These are phyloP conservation scores for Metschnikowia santaceciliae DNA, from an alignment of 805 yeast genomes.

Conservation along the genomic window DNA sequence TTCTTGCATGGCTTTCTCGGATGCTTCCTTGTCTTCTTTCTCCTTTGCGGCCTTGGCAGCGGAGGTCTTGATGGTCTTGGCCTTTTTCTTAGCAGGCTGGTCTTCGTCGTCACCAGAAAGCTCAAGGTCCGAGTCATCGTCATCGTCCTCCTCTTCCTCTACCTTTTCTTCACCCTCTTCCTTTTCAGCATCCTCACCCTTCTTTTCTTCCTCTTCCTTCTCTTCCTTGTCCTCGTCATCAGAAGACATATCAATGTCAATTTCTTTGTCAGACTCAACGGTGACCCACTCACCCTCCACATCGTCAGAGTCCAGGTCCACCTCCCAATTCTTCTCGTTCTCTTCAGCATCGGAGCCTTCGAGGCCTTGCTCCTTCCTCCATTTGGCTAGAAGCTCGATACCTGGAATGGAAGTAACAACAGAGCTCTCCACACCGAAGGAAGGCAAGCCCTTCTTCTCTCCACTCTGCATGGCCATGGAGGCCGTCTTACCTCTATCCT, in stretches of 20 bases:
- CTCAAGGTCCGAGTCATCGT: constrained; percentile 25
- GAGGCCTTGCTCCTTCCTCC: constrained; percentile 65
- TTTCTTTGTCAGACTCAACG: constrained; percentile 78
- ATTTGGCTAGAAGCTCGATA: constrained; percentile 80
- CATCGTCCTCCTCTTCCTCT: constrained; percentile 37
- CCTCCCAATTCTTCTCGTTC: constrained; percentile 55
- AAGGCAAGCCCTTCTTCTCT: constrained; percentile 47
- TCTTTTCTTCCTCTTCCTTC: constrained; percentile 22
- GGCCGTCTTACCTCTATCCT: constrained; percentile 92
- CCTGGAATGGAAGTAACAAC: constrained; percentile 80
- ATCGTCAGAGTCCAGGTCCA: constrained; percentile 52
- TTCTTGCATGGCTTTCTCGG: constrained; percentile 40
- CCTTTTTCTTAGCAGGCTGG: constrained; percentile 28
- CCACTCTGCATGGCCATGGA: constrained; percentile 69
- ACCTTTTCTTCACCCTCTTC: constrained; percentile 40
- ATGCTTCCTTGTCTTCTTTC: constrained; percentile 12
- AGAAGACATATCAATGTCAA: constrained; percentile 45
- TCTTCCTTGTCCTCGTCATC: constrained; percentile 44
- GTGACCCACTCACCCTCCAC: constrained; percentile 91
- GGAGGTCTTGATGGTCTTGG: constrained; percentile 21
- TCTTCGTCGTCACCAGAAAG: constrained; percentile 31
- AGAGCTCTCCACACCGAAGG: constrained; percentile 70
- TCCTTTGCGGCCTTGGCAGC: constrained; percentile 20
- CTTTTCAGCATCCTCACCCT: too few species aligned
- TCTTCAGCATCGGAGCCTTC: constrained; percentile 49